Evolutionary conservation across 176 grass and related monocot genomes (phyloP), one percentile per base, ranked within the genome.

Genomic region (Oryza australiensis): DNA sequence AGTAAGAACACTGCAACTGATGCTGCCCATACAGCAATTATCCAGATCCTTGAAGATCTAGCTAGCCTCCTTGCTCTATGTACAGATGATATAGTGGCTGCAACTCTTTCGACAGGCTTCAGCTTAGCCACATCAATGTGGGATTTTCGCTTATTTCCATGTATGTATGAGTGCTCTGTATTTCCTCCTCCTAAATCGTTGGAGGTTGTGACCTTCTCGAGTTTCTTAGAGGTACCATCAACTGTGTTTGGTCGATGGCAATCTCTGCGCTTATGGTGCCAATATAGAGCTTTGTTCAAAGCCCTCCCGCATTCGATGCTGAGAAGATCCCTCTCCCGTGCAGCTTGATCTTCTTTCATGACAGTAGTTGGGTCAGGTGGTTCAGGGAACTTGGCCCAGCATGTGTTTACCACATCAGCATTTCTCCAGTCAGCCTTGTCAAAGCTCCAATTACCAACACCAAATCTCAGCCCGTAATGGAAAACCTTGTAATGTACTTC

Each of bases 371-470:
- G 90, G 86, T 98, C 88, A 74, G 96, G 95, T 57, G 96, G 89
- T 68, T 98, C 90, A 77, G 90, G 96, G 77, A 98, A 95, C 81
- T 85, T 93, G 40, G 87, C 82, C 96, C 93, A 98, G 66, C 93
- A 98, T 53, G 71, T 93, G 76, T 95, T 98, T 79, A 95, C 90
- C 37, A 98, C 70, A 70, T 98, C 93, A 49, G 53, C 7, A 51
- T 88, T 70, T 89, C 96, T 90, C 96, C 96, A 98, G 40, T 90
- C 87, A 82, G 95, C 92, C 87, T 98, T 98, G 68, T 98, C 96
- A 77, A 98, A 95, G 69, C 96, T 98, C 96, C 96, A 98, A 67
- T 88, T 88, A 69, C 90, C 93, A 86, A 98, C 89, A 24, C 76
- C 84, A 91, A 95, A 98, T 86, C 92, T 91, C 68, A 98, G 79